Base-by-base conservation (phyloP, 108 stramenopile genomes). In the Schizochytrium sp. region DNA sequence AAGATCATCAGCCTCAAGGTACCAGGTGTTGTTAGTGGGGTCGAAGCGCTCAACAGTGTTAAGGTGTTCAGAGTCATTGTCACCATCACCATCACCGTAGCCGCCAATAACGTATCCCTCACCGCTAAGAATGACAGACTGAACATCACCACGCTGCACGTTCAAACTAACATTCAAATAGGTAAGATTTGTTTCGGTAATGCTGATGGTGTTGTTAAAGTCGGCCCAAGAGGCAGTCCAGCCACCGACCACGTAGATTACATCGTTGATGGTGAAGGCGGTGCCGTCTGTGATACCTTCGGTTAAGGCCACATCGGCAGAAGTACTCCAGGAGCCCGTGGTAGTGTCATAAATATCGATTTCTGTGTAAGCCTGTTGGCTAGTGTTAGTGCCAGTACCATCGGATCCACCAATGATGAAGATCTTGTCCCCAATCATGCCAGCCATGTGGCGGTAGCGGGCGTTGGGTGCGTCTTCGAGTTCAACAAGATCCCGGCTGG, bases 81-180 rank as follows among this genome's bases (percentile, higher is more conserved):
- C 28, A 28, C 28, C 10, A 53, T 55, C 1, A 13, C 15, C 15
- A 17, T 10, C 76, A 1, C 53, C 76, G 15, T 10, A 83, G 50
- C 76, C 76, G 47, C 76, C 76, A 28, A 83, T 42, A 0, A 83
- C 76, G 76, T 19, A 55, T 38, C 0, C 76, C 53, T 83, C 53
- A 53, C 53, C 76, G 17, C 55, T 53, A 83, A 83, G 5, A 10
- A 83, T 53, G 47, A 55, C 76, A 8, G 47, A 49, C 50, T 8
- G 28, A 56, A 13, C 47, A 28, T 83, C 76, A 38, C 45, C 76
- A 53, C 76, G 76, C 50, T 46, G 50, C 47, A 55, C 53, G 76
- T 49, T 55, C 3, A 83, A 53, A 5, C 15, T 2, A 40, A 38
- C 76, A 28, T 50, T 40, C 50, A 13, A 55, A 8, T 19, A 12